Base-by-base conservation (phyloP, 2,329 filamentous ascomycete species). In the Nothophaeocryptopus gaeumannii region DNA sequence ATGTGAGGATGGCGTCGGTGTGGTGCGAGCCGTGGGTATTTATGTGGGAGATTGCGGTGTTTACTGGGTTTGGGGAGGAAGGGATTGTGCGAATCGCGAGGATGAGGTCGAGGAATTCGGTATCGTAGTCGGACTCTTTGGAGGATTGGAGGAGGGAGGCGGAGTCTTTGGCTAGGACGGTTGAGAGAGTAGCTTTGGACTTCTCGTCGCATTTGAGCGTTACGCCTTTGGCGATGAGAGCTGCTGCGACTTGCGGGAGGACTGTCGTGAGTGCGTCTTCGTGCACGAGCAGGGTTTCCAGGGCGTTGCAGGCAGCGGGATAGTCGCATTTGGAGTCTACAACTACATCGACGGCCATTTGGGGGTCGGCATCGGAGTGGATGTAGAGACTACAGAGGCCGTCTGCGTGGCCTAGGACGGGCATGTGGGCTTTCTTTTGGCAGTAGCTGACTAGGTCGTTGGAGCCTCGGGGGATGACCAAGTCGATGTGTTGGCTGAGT, bases 281-380 rank as follows among this genome's bases (percentile, higher is more conserved):
- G 61, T 96, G 85, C 4, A 97, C 86, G 13, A 99, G 81, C 8
- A 99, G 79, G 1, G 90, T 95, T 73, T 99, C 93, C n/a, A 91
- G 73, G 36, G 87, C 84, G 74, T 99, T 99, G 77, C 93, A 99
- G 11, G 92, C 93, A 33, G 93, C 93, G 1, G 92, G 89, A 66
- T 99, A 99, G 70, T 86, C 88, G 20, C 88, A 90, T 74, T 99
- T 99, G 39, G 92, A 87, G 72, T 99, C 93, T 47, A 96, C 77
- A 40, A 97, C 76, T 47, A 96, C 86, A 54, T 82, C 82, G 14
- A 81, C 79, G 10, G 89, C 88, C 72, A 88, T 85, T 37, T 78
- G 73, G 34, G 77, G 71, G 61, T 95, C 85, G 40, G 88, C 91
- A 50, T 89, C 88, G 9, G 78, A 76, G 63, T 93, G 87, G 44